Evolutionary conservation across 2,329 filamentous ascomycete species (phyloP).

Genomic region (Ilyonectria destructans): DNA sequence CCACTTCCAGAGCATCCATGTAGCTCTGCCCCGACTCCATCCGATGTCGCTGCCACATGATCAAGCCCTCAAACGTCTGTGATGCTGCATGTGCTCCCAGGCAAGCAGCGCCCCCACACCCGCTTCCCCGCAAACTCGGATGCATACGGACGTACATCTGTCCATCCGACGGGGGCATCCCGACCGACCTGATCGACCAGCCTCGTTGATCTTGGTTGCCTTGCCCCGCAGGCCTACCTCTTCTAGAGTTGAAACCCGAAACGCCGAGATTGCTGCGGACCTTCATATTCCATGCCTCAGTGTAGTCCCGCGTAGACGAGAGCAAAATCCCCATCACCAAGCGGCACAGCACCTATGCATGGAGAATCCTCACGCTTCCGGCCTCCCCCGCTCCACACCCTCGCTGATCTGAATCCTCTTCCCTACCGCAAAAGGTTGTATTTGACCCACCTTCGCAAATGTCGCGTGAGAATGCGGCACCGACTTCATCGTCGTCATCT

Average conservation of each 20-base stretch:
- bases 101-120: slow-evolving; percentile 3
- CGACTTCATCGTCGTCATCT: not conserved
- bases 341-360: not conserved
- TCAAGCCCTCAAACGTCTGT: slow-evolving; percentile 20
- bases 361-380: not conserved
- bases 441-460: not conserved
- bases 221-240: not conserved
- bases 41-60: slow-evolving; percentile 34
- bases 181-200: not conserved
- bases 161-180: not conserved
- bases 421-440: not conserved
- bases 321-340: not conserved
- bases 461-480: slow-evolving; percentile 3
- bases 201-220: not conserved
- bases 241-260: not conserved
- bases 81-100: not conserved
- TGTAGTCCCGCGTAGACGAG: not conserved
- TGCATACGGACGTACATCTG: not conserved
- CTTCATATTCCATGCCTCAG: not conserved
- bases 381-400: not conserved
- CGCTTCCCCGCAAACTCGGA: slow-evolving; percentile 31
- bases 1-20: not conserved
- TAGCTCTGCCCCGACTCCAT: slow-evolving; percentile 19
- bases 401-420: not conserved
- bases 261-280: not conserved